These are phyloP conservation scores for Ceratobasidium sp. DNA, from an alignment of 1,284 basidiomycete species.

Conservation along the genomic window DNA sequence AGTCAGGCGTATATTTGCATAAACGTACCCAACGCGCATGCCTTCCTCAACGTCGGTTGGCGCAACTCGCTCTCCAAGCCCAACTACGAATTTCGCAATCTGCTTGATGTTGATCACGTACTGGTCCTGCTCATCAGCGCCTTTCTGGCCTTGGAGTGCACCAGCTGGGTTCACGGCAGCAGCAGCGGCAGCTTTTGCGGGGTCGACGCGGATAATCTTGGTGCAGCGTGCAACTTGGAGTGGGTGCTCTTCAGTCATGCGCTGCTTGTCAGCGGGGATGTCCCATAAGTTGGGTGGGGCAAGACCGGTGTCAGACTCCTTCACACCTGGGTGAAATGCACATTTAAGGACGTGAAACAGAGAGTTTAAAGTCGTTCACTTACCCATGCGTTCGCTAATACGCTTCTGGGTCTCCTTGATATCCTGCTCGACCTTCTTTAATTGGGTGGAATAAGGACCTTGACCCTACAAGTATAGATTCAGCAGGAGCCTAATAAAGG, in stretches of 20 bases:
- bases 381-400: slow-evolving; percentile 96
- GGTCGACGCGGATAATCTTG: slow-evolving; percentile 93
- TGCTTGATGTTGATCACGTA: slow-evolving; percentile 99
- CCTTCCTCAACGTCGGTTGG: slow-evolving; percentile 99
- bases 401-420: slow-evolving; percentile 98
- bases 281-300: slow-evolving; percentile 98
- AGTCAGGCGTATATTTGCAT: slow-evolving; percentile 25
- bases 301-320: slow-evolving; percentile 98
- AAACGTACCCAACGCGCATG: slow-evolving; percentile 95
- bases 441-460: slow-evolving; percentile 92
- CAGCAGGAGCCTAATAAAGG: not conserved
- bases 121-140: slow-evolving; percentile 97
- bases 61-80: slow-evolving; percentile 94
- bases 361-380: slow-evolving; percentile 49
- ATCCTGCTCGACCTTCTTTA: slow-evolving; percentile 93
- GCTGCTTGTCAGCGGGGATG: slow-evolving; percentile 85
- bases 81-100: slow-evolving; percentile 99
- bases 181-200: slow-evolving; percentile 77
- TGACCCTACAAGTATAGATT: slow-evolving; percentile 77
- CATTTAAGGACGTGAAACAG: slow-evolving; percentile 3
- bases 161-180: slow-evolving; percentile 78
- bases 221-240: slow-evolving; percentile 98
- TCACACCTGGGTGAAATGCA: slow-evolving; percentile 73
- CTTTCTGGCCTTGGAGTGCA: slow-evolving; percentile 85
- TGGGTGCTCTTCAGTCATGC: slow-evolving; percentile 94